phyloP scores from a whole-genome alignment of 2,329 filamentous ascomycete species.

The Cladosporium sp. region DNA sequence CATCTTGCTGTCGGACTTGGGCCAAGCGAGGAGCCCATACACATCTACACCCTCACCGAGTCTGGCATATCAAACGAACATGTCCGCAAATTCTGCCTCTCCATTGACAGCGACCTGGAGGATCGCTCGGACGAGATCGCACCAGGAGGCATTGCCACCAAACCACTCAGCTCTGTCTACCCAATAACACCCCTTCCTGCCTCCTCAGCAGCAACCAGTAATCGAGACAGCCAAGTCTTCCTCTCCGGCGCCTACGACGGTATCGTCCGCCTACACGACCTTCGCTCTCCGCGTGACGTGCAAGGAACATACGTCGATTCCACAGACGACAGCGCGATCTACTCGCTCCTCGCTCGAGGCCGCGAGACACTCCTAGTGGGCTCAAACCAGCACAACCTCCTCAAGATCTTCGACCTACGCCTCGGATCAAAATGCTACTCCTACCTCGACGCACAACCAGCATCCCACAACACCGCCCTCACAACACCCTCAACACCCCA shows the following conservation, averaged over 20 bases:
- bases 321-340: conserved; percentile 56
- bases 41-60: conserved; percentile 48
- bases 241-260: conserved; percentile 59
- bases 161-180: conserved; percentile 40
- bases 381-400: conserved; percentile 51
- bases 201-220: conserved; percentile 24
- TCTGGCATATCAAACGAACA: conserved; percentile 38
- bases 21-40: conserved; percentile 39
- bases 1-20: conserved; percentile 50
- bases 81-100: conserved; percentile 36
- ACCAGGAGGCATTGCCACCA: conserved; percentile 23
- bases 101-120: conserved; percentile 18
- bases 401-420: conserved; percentile 62
- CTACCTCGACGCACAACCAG: conserved; percentile 23
- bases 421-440: conserved; percentile 35
- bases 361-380: conserved; percentile 56
- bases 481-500: background rate
- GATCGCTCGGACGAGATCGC: conserved; percentile 14
- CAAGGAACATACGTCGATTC: conserved; percentile 50
- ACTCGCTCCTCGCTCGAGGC: conserved; percentile 55
- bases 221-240: conserved; percentile 48
- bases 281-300: conserved; percentile 48
- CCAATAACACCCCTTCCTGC: conserved; percentile 40
- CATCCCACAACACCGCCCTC: background rate
- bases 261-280: conserved; percentile 55